Base-by-base conservation (phyloP, 2,329 filamentous ascomycete species). In the Grosmannia huntii region DNA sequence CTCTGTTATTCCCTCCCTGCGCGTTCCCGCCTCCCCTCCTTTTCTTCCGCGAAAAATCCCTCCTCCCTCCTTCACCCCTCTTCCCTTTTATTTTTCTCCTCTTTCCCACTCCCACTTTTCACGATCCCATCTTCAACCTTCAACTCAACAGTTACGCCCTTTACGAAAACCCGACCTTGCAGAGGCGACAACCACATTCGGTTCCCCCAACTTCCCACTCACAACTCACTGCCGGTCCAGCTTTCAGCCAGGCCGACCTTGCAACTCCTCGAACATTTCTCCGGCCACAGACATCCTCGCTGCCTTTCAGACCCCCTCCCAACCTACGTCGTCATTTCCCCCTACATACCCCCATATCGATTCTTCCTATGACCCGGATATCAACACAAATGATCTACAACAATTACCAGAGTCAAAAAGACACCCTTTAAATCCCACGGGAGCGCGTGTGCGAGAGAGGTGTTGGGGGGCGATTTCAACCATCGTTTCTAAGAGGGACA, bases 391-490 rank as follows among this genome's bases (percentile, higher is more conserved):
- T 79, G 76, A 76, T 71, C 75, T 75, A 68, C 70, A 73, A 69
- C 73, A 71, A 69, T 64, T 68, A 70, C 63, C 69, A 73, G 63
- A 76, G 76, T 77, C 76, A 76, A 73, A 74, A 74, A 76, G 79
- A 78, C 81, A 84, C 82, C 78, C 83, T 85, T 85, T 86, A 82
- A 85, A 82, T 73, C 78, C 76, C 76, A 84, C 82, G 82, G 80
- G 80, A 82, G 76, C 75, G 77, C 75, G 78, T 77, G 78, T 75
- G 78, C 76, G 78, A 81, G 79, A 73, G 78, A 82, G 78, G 70
- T 74, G 72, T 63, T 69, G 73, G 73, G 62, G 62, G 60, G 71
- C 76, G 77, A 80, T 80, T 75, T 82, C 79, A 81, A 82, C 76
- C 73, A 80, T 81, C 77, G 74, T 76, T 58, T 72, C 75, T 75